Evolutionary conservation across 2,329 filamentous ascomycete species (phyloP), one percentile per base, ranked within the genome.

Genomic region (Colletotrichum lini): DNA sequence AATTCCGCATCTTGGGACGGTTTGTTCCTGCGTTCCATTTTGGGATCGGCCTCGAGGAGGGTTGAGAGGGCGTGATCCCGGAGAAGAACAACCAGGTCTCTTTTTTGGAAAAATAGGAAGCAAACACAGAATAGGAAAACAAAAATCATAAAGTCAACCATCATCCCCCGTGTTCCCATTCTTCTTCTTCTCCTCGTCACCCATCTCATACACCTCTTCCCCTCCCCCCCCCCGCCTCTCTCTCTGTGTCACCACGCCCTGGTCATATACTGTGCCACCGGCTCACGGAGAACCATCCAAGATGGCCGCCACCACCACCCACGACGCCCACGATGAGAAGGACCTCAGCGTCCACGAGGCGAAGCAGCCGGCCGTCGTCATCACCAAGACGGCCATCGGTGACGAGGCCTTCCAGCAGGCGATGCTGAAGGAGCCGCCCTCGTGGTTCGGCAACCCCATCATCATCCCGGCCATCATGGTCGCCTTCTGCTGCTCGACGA

Each of bases 401-500:
- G 66, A 63, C n/a, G 66, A 58, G 45, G 59, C 67, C 45, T 78
- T 77, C 70, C 76, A 78, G 64, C 73, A 76, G 72, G 77, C 77
- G 47, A 45, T 78, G 77, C 70, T 78, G 63, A 78, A 78, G 75
- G 77, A 78, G 73, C 77, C 77, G 18, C 77, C 77, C 42, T 69
- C 72, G 0, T 76, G 72, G 67, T 21, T 76, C 0, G 75, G 65
- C 0, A 73, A 62, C 15, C 70, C 74, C n/a, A 47, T 65, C 62
- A 56, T 78, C 65, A 72, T 78, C 67, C 13, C 76, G 2, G 72
- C 76, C 54, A 76, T 74, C 12, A 50, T 74, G 38, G 75, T 78
- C 5, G 77, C 76, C 6, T 78, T 78, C 69, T 78, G 76, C 67
- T 78, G 77, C 50, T 78, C 76, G 0, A 78, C 77, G 21, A 74